Percentiles rank a stretch among this genome's conserved stretches.
Evolutionary conservation across 371 early-diverging fungal genomes (phyloP).

Genomic region (Entomophthora muscae): DNA sequence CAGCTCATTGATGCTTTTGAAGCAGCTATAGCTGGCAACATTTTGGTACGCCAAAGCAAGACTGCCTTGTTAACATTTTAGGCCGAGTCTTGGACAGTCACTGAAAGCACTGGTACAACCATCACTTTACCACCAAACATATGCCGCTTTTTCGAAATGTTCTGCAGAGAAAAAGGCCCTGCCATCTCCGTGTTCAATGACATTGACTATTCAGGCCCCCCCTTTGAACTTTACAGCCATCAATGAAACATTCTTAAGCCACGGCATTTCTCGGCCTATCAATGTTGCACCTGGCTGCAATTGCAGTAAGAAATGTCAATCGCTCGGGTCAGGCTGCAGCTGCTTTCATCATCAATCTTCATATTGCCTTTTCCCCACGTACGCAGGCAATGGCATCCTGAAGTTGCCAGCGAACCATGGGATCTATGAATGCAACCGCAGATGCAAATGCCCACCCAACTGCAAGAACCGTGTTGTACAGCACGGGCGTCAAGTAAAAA

Average conservation of each 20-base stretch:
- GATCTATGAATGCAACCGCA: conserved; percentile 45
- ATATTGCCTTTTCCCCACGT: not conserved
- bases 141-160: not conserved
- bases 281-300: conserved; percentile 19
- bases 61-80: not conserved
- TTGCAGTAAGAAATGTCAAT: conserved; percentile 16
- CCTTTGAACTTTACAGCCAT: conserved; percentile 30
- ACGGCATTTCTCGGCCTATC: not conserved
- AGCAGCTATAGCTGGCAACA: not conserved
- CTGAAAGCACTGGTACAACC: not conserved
- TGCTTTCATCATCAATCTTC: not conserved
- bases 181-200: conserved; percentile 27
- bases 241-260: conserved; percentile 9
- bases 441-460: conserved; percentile 31
- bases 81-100: not conserved
- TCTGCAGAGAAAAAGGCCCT: conserved; percentile 7
- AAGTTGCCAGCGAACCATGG: conserved; percentile 15
- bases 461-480: conserved; percentile 55
- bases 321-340: not conserved
- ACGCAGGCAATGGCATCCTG: not conserved
- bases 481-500: conserved; percentile 23
- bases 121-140: not conserved
- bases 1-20: not conserved
- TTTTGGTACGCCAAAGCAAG: not conserved
- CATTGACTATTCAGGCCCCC: conserved; percentile 23